Evolutionary conservation across 2,329 filamentous ascomycete species (phyloP), one percentile per base, ranked within the genome.

Genomic region (Ascochyta lentis): DNA sequence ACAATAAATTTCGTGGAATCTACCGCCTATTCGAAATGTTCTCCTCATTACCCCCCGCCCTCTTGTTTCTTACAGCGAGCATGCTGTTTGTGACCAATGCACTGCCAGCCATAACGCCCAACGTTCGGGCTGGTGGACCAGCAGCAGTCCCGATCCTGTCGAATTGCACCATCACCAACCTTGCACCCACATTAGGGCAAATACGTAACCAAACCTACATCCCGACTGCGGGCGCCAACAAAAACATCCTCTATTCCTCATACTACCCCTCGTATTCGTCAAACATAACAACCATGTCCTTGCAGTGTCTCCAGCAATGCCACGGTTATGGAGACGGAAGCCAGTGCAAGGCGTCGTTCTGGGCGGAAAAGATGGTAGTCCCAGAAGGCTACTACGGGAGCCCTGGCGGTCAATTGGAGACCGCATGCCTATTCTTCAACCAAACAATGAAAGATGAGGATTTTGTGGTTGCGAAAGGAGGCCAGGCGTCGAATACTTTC

Each of bases 261-360:
- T 74, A 74, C 64, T 78, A 77, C 56, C 66, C 70, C 16, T 60
- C 69, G 4, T 60, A 60, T 37, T 59, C 70, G 3, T 56, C 66
- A 16, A 69, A 73, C 59, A 65, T 40, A 15, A 69, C 63, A 3
- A 54, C 56, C 31, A 61, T 71, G 64, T 68, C 67, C 13, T 47
- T 66, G 49, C 69, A 75, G 47, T 78, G 76, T 56, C 65, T 73
- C 3, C 49, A 78, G 56, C 77, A 78, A 56, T 79, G 77, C 63
- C 75, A 78, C 50, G 76, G 77, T 12, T 75, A 73, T 41, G 76
- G 76, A 10, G 61, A 69, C 37, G 54, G 55, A n/a, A 60, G 58
- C 9, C 59, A 73, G 35, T 79, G 77, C 64, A 71, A 72, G 51
- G 65, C 66, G 8, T 72, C 69, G 2, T 74, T 70, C 27, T 70